Evolutionary conservation across 2,329 filamentous ascomycete species (phyloP), one percentile per base, ranked within the genome.

Genomic region (Alternaria solani): DNA sequence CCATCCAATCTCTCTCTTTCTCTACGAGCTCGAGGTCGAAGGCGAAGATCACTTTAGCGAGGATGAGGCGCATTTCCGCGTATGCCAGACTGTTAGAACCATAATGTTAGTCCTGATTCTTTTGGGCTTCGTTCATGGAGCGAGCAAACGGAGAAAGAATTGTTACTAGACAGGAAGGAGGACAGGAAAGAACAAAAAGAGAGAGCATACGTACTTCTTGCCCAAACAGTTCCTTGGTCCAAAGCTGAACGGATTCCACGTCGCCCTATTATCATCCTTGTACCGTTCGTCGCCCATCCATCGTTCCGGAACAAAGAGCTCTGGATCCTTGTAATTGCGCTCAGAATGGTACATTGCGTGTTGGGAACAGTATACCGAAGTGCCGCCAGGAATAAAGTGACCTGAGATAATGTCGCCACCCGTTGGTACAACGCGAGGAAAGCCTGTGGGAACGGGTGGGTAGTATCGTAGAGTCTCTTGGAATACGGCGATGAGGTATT

Each of bases 271-370:
- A 43, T 82, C 80, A 5, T 56, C 53, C 2, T 47, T 52, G 44
- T 76, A 81, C 32, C 69, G 58, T 11, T 74, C 65, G 25, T 74
- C 71, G 1, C 71, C 69, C 4, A 82, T 59, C 79, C 79, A 83
- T 9, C 81, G 63, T 63, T 75, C 74, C 1, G 74, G 74, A 11
- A 61, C 65, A 42, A 62, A 77, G 0, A 18, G 36, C 8, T 75
- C 70, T 1, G 74, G 63, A 18, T 77, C 65, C 1, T 56, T 61
- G 30, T 58, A 75, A 52, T 79, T 73, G 7, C 64, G 66, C 14
- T 65, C 20, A 0, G 73, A 75, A 43, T 75, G 76, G 41, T 75
- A 69, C 4, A 75, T 55, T 0, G 78, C 67, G 28, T 75, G 76
- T 12, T 75, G 70, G 2, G 70, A 72, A 3, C 78, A 59, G 18